Evolutionary conservation across 306 rosid species (phyloP).

Genomic region (Arachis stenosperma): DNA sequence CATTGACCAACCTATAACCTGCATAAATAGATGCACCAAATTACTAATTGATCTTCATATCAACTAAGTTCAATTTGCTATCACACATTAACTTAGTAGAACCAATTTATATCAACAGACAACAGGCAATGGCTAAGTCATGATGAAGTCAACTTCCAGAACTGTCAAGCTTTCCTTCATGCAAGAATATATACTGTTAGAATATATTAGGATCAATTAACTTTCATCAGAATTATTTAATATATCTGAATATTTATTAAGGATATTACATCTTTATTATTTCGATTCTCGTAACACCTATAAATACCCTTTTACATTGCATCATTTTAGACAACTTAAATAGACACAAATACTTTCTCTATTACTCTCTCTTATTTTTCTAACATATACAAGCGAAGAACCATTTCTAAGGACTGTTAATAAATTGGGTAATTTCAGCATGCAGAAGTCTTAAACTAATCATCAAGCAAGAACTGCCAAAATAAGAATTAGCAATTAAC

Average conservation of each 20-base stretch:
- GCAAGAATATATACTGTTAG: neutral
- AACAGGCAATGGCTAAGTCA: neutral
- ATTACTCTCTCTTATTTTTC: neutral
- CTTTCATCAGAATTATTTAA: too few relatives aligned
- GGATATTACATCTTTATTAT: too few relatives aligned
- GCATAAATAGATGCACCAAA: slow-evolving; percentile 37
- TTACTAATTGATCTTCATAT: neutral
- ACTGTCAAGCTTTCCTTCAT: neutral
- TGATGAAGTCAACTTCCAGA: neutral
- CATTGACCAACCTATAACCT: slow-evolving; percentile 98
- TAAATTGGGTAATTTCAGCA: slow-evolving; percentile 18
- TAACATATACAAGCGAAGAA: slow-evolving; percentile 2
- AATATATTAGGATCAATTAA: too few relatives aligned
- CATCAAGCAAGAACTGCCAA: neutral
- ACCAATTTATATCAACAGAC: neutral
- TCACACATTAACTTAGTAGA: neutral
- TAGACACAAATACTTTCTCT: neutral
- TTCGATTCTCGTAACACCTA: too few relatives aligned
- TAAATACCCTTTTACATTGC: too few relatives aligned
- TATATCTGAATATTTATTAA: too few relatives aligned
- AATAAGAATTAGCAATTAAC: neutral
- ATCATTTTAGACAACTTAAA: too few relatives aligned
- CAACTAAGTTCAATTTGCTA: neutral
- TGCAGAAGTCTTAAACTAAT: neutral
- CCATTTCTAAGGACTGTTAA: neutral